phyloP scores from a whole-genome alignment of 768 basidiomycete genomes.

The Hygrophorus russula region DNA sequence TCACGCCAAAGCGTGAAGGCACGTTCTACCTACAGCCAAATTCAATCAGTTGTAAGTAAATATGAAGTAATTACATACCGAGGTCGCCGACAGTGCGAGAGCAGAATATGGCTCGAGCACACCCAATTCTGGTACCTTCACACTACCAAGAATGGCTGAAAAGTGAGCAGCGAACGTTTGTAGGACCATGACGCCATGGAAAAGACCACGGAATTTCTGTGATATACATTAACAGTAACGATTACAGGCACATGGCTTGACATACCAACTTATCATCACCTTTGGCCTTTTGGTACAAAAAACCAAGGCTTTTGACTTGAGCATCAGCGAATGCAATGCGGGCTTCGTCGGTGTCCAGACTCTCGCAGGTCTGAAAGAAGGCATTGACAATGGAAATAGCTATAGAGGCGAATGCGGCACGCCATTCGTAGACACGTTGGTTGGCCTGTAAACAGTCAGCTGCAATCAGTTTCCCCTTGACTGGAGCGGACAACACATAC shows the following conservation, averaged over 20 bases:
- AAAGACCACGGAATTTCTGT: background rate
- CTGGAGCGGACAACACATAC: background rate
- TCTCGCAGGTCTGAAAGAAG: background rate
- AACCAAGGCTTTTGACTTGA: background rate
- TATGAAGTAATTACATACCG: background rate
- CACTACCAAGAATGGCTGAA: background rate
- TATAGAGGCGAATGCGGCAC: conserved; percentile 1
- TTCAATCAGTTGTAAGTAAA: background rate
- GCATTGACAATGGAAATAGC: conserved; percentile 2
- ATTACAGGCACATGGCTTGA: background rate
- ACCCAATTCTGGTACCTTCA: too few relatives aligned
- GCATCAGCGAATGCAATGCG: background rate
- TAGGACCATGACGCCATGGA: background rate
- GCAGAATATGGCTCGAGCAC: background rate
- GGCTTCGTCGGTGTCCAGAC: background rate
- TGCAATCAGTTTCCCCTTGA: background rate
- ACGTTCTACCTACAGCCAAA: background rate
- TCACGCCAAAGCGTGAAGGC: background rate
- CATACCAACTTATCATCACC: background rate
- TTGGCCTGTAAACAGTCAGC: background rate
- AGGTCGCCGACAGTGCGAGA: background rate
- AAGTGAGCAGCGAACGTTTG: background rate
- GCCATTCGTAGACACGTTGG: conserved; percentile 5
- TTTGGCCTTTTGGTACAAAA: background rate
- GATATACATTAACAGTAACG: background rate